Conservation (phyloP, 1,284 basidiomycete species). For the Clitocybe nebularis region DNA sequence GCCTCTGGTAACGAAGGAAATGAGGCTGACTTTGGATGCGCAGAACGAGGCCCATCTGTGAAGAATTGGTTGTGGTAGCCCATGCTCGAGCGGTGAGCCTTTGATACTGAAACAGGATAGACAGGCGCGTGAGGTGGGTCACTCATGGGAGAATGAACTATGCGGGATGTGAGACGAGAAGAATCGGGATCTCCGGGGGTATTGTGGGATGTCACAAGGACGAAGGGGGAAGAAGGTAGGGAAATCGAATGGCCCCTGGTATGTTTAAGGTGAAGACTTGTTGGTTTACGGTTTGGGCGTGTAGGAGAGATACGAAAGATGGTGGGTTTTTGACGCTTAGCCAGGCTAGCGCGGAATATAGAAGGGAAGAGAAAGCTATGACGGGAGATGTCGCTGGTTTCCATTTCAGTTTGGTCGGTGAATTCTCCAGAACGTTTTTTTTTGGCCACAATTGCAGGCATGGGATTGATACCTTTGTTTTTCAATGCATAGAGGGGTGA, state of each 20-base stretch:
- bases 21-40: background rate
- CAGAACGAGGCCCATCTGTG: background rate
- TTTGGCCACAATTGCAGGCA: conserved; percentile 2
- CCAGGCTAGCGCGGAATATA: conserved; percentile 4
- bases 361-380: conserved; percentile 4
- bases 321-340: background rate
- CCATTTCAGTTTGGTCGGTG: background rate
- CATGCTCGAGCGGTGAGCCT: conserved; percentile 10
- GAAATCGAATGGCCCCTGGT: conserved; percentile 5
- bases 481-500: conserved; percentile 13
- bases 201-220: conserved; percentile 8
- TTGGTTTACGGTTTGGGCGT: conserved; percentile 3
- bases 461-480: conserved; percentile 14
- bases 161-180: background rate
- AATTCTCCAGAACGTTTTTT: background rate
- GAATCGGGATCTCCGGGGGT: background rate
- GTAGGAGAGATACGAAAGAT: background rate
- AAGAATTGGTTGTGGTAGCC: conserved; percentile 19
- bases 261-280: background rate
- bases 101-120: background rate
- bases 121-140: conserved; percentile 3
- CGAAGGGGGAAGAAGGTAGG: conserved; percentile 9
- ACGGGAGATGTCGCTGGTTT: background rate
- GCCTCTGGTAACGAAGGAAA: background rate
- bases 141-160: conserved; percentile 1